These are phyloP conservation scores for Cryphonectria radicalis DNA, from an alignment of 2,329 filamentous ascomycete genomes.

Conservation along the genomic window DNA sequence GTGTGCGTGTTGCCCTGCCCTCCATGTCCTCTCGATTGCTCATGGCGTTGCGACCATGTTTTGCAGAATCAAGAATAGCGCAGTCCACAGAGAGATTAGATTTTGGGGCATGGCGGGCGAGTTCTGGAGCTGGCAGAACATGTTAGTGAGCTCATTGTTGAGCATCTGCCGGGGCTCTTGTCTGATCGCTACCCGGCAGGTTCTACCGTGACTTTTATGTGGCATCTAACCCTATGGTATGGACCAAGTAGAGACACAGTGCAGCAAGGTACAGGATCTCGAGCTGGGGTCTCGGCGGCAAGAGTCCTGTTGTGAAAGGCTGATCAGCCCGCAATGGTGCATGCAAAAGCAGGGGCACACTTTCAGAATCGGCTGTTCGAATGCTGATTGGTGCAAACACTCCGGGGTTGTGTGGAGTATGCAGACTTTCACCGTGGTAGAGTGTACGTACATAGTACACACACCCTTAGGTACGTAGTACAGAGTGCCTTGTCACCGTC, in stretches of 20 bases:
- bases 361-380: slow-evolving; percentile 15
- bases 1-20: background rate
- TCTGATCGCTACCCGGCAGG: slow-evolving; percentile 4
- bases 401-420: slow-evolving; percentile 26
- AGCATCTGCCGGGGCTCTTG: slow-evolving; percentile 5
- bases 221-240: background rate
- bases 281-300: slow-evolving; percentile 39
- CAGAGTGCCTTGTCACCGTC: slow-evolving; percentile 4
- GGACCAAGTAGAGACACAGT: slow-evolving; percentile 11
- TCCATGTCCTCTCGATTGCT: background rate
- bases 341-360: slow-evolving; percentile 24
- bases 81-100: slow-evolving; percentile 8
- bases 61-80: slow-evolving; percentile 8
- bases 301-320: slow-evolving; percentile 46
- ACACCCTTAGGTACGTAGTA: background rate
- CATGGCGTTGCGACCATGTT: slow-evolving; percentile 23
- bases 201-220: background rate
- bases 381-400: slow-evolving; percentile 25
- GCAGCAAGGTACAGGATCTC: slow-evolving; percentile 1
- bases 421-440: background rate
- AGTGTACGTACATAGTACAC: background rate
- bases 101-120: slow-evolving; percentile 12
- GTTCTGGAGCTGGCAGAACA: background rate
- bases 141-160: background rate
- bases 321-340: slow-evolving; percentile 34